phyloP scores from a whole-genome alignment of 2,329 filamentous ascomycete species.

The Camptophora hylomeconis region DNA sequence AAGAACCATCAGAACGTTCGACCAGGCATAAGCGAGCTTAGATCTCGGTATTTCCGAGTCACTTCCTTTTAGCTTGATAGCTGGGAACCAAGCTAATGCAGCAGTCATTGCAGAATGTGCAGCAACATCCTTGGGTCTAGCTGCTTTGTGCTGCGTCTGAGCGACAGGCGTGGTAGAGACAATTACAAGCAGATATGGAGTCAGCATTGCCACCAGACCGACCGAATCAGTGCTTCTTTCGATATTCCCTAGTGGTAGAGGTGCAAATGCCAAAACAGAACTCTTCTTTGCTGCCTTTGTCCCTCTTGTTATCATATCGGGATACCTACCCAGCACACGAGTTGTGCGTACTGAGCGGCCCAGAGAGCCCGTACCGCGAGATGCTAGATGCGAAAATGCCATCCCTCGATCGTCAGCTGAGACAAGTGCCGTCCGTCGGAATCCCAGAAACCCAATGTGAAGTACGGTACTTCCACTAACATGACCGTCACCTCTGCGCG shows the following conservation, averaged over 20 bases:
- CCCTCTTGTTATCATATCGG: constrained; percentile 48
- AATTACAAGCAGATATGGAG: constrained; percentile 87
- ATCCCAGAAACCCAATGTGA: constrained; percentile 90
- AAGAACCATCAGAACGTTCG: constrained; percentile 86
- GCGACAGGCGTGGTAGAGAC: constrained; percentile 94
- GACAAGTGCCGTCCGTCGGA: constrained; percentile 82
- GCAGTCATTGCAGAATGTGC: constrained; percentile 88
- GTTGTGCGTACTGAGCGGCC: constrained; percentile 79
- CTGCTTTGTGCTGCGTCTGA: constrained; percentile 89
- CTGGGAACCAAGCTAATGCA: constrained; percentile 92
- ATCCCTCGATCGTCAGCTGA: constrained; percentile 92
- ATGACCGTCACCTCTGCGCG: constrained; percentile 68
- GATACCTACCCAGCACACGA: constrained; percentile 82
- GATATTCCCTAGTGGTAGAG: constrained; percentile 85
- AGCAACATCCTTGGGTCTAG: constrained; percentile 77
- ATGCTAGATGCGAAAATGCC: constrained; percentile 95
- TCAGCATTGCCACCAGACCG: constrained; percentile 88
- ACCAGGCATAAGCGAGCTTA: constrained; percentile 97
- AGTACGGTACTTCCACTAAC: constrained; percentile 63
- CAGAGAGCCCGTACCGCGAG: constrained; percentile 74
- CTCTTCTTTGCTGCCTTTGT: constrained; percentile 74
- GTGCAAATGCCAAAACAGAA: constrained; percentile 82
- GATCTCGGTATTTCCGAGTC: constrained; percentile 54
- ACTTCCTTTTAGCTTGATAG: constrained; percentile 74
- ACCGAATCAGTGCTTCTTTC: constrained; percentile 77